Conservation (phyloP, 2,329 filamentous ascomycete genomes). For the Sarocladiaceae sp. region DNA sequence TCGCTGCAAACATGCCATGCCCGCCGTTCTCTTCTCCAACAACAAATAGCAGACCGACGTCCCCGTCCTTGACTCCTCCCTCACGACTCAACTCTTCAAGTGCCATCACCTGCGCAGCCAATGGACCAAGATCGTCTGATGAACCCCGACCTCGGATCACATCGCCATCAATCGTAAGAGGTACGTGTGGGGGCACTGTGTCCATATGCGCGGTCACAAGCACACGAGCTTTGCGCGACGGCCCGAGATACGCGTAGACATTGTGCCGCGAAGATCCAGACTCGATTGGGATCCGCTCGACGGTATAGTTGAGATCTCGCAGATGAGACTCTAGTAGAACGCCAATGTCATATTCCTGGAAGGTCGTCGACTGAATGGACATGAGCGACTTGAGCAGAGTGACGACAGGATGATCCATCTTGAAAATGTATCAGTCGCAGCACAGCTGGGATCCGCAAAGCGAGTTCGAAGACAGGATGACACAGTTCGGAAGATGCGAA, state of each 20-base stretch:
- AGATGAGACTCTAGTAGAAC: constrained; percentile 61
- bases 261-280: constrained; percentile 45
- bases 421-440: too few species aligned
- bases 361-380: constrained; percentile 60
- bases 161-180: constrained; percentile 47
- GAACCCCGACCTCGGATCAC: constrained; percentile 53
- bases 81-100: constrained; percentile 14
- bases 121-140: constrained; percentile 57
- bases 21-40: constrained; percentile 20
- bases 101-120: constrained; percentile 27
- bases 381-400: constrained; percentile 67
- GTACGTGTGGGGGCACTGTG: constrained; percentile 60
- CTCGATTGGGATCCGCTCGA: constrained; percentile 21
- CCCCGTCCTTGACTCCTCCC: constrained; percentile 12
- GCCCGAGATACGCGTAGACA: constrained; percentile 56
- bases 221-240: constrained; percentile 42
- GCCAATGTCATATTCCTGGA: constrained; percentile 58
- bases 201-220: constrained; percentile 72
- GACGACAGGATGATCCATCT: constrained; percentile 27
- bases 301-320: constrained; percentile 30
- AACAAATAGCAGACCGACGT: constrained; percentile 17
- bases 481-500: too few species aligned
- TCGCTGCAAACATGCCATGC: constrained; percentile 17
- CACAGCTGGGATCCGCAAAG: too few species aligned
- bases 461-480: too few species aligned